Percentiles rank a stretch among this genome's conserved stretches.
Evolutionary conservation across 2,329 filamentous ascomycete genomes (phyloP).

Genomic region (Stagonosporopsis tanaceti): DNA sequence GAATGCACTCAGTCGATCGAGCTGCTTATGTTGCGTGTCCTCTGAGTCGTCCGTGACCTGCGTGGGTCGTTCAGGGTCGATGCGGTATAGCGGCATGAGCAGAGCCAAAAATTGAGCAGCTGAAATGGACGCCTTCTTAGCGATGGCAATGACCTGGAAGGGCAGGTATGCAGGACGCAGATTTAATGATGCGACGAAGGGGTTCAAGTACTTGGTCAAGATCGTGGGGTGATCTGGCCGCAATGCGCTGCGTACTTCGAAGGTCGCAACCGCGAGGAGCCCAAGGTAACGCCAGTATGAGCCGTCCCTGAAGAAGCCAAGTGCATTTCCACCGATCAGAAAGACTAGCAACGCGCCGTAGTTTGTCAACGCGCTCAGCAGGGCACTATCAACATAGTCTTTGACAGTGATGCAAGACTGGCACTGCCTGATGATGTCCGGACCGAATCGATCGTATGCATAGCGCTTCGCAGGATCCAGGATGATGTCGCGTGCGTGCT

Average conservation of each 20-base stretch:
- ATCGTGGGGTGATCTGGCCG: slow-evolving; percentile 57
- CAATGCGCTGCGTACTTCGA: slow-evolving; percentile 66
- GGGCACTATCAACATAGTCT: slow-evolving; percentile 75
- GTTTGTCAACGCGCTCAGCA: slow-evolving; percentile 47
- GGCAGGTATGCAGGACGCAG: slow-evolving; percentile 74
- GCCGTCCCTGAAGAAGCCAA: slow-evolving; percentile 46
- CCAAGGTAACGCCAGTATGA: slow-evolving; percentile 59
- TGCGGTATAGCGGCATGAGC: slow-evolving; percentile 46
- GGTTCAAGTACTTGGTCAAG: slow-evolving; percentile 58
- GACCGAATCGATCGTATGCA: slow-evolving; percentile 84
- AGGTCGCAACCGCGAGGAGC: slow-evolving; percentile 61
- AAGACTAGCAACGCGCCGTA: slow-evolving; percentile 41
- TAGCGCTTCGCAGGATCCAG: slow-evolving; percentile 79
- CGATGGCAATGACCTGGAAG: slow-evolving; percentile 81
- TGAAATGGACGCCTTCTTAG: slow-evolving; percentile 78
- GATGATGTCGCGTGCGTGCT: slow-evolving; percentile 84
- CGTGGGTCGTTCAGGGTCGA: slow-evolving; percentile 34
- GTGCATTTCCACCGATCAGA: slow-evolving; percentile 44
- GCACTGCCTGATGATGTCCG: slow-evolving; percentile 64
- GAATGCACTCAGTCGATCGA: slow-evolving; percentile 72
- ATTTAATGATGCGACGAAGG: slow-evolving; percentile 52
- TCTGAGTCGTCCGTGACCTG: slow-evolving; percentile 39
- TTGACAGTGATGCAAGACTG: slow-evolving; percentile 70
- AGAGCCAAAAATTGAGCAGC: slow-evolving; percentile 54
- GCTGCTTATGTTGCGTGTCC: slow-evolving; percentile 61